These are phyloP conservation scores for Syncephalis fuscata DNA, from an alignment of 371 early-diverging fungal species.

Conservation along the genomic window DNA sequence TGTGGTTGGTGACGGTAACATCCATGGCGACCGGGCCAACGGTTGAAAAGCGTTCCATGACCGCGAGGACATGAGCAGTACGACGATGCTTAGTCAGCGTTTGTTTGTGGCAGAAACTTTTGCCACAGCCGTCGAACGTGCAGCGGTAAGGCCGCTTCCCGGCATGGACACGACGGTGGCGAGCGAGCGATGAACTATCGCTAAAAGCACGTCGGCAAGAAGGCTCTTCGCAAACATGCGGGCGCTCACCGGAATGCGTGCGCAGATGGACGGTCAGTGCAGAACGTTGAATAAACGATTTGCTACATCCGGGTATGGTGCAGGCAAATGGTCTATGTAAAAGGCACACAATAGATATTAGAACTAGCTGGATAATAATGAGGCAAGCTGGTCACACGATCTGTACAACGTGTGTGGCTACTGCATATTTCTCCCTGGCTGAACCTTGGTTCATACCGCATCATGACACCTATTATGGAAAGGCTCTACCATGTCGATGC, in stretches of 20 bases:
- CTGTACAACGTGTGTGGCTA: too few species aligned
- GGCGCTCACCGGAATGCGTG: slow-evolving; percentile 67
- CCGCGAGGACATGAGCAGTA: slow-evolving; percentile 12
- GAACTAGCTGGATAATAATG: background rate
- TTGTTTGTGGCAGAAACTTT: slow-evolving; percentile 46
- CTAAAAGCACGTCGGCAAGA: slow-evolving; percentile 38
- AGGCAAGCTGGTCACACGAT: too few species aligned
- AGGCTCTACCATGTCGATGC: too few species aligned
- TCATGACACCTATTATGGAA: too few species aligned
- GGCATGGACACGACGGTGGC: slow-evolving; percentile 44
- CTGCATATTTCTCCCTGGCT: too few species aligned
- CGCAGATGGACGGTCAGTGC: slow-evolving; percentile 61
- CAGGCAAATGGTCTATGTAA: slow-evolving; percentile 37
- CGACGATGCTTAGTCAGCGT: slow-evolving; percentile 43
- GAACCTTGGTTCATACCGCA: too few species aligned
- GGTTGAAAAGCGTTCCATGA: slow-evolving; percentile 3
- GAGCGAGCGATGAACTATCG: slow-evolving; percentile 29
- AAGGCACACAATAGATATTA: background rate
- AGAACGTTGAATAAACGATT: slow-evolving; percentile 60
- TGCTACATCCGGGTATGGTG: slow-evolving; percentile 39
- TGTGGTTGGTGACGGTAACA: too few species aligned
- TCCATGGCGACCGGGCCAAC: slow-evolving; percentile 7
- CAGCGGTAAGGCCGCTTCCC: slow-evolving; percentile 55
- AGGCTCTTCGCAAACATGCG: slow-evolving; percentile 43
- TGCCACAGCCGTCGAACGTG: slow-evolving; percentile 31